Evolutionary conservation across 1,139 yeast genomes (phyloP), one percentile per base, ranked within the genome.

Genomic region (Suhomyces taliae): DNA sequence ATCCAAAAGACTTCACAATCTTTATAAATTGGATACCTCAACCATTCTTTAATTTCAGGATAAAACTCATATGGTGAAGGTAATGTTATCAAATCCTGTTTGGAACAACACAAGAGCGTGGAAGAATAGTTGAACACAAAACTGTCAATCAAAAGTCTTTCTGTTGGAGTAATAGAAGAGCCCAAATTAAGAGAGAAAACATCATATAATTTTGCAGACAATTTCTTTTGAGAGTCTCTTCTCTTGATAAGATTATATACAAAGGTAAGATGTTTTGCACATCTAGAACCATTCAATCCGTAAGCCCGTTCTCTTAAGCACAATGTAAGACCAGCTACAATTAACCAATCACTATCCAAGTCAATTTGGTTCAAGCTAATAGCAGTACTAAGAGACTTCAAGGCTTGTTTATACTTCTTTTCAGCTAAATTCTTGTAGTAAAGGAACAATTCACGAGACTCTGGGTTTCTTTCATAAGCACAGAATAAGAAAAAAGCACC

Each of bases 21-120:
- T 69, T 47, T 39, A 35, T 65, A 69, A 1, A 72, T 51, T 1
- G 73, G 69, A 3, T 59, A 57, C 15, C 61, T 57, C 32, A 73
- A 53, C 49, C 66, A 60, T 4, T 54, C 53, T 26, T 64, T 60
- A 37, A 65, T 58, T 10, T 62, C 60, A 12, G 61, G 57, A 45
- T 67, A 74, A 33, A 71, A 62, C 7, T 52, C 55, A 45, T 60
- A 69, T 1, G 78, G 79, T 36, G 68, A 62, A 3, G 75, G 72
- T 8, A 72, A 45, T 1, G 57, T 53, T 3, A 55, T 47, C 38
- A 65, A 49, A 31, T 64, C 66, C 1, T 59, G 48, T 12, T 34
- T 62, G 40, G 56, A 58, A 46, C 56, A 69, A 38, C 54, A 69
- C 45, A 62, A 57, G 6, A 66, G 40, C 1, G 63, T 55, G 6